phyloP scores from a whole-genome alignment of 257 asterid species.

The Solanum rostratum region DNA sequence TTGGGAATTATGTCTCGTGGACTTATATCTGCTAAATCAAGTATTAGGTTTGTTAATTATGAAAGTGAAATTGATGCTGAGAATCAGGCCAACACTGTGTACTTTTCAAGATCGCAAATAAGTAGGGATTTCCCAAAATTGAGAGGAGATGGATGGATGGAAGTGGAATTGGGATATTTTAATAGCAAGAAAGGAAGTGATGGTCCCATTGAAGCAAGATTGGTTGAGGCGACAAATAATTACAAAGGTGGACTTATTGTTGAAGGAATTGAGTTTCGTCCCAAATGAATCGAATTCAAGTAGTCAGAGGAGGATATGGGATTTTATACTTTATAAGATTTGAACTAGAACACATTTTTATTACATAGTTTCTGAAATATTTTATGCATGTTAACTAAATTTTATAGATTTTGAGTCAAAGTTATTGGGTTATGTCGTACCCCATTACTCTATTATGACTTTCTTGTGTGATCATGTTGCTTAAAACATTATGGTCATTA shows the following conservation, averaged over 20 bases:
- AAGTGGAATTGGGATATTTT: conserved; percentile 23
- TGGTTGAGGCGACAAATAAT: neutral
- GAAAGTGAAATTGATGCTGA: conserved; percentile 6
- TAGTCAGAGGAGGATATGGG: neutral
- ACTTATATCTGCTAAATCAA: neutral
- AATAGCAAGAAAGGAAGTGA: neutral
- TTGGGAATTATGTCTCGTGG: conserved; percentile 5
- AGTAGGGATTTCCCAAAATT: neutral
- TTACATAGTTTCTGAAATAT: no score
- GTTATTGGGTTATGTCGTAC: no score
- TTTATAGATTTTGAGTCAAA: no score
- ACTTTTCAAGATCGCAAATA: no score
- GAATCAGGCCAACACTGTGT: neutral
- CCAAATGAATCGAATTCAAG: neutral
- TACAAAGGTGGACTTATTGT: neutral
- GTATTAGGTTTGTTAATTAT: no score
- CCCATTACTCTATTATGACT: no score
- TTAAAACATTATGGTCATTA: no score
- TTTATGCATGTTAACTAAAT: no score
- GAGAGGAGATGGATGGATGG: conserved; percentile 55
- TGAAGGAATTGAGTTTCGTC: neutral
- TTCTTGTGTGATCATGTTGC: no score
- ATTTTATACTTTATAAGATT: no score
- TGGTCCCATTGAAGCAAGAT: neutral
- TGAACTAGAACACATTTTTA: no score